These are phyloP conservation scores for Podila verticillata DNA, from an alignment of 192 early-diverging fungal species.

Conservation along the genomic window DNA sequence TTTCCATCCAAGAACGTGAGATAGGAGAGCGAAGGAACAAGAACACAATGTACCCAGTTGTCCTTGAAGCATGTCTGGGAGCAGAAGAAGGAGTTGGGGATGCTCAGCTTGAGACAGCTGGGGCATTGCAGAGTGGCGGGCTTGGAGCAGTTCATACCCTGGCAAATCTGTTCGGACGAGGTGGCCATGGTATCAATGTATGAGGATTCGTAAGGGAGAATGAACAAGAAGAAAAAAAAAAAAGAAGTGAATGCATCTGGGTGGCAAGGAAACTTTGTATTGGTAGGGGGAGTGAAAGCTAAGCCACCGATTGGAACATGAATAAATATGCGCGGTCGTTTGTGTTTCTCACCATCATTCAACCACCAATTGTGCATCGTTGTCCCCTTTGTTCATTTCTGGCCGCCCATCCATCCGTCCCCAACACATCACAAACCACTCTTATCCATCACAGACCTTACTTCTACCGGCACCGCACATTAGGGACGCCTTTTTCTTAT, in stretches of 20 bases:
- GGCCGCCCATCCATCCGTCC: too few species aligned
- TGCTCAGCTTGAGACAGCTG: conserved; percentile 76
- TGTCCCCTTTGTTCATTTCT: too few species aligned
- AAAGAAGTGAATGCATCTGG: conserved; percentile 5
- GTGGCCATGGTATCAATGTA: conserved; percentile 7
- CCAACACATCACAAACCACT: too few species aligned
- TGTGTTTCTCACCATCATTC: not conserved
- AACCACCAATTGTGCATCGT: too few species aligned
- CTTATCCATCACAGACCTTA: too few species aligned
- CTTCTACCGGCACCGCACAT: too few species aligned
- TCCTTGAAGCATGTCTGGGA: conserved; percentile 81
- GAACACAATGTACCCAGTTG: conserved; percentile 64
- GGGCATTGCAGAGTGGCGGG: conserved; percentile 80
- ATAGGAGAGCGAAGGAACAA: too few species aligned
- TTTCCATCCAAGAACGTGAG: too few species aligned
- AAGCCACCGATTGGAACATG: not conserved
- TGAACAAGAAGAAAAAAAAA: not conserved
- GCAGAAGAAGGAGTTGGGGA: conserved; percentile 79
- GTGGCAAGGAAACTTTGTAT: not conserved
- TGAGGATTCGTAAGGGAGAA: not conserved
- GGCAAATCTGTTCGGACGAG: conserved; percentile 43
- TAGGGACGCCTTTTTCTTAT: too few species aligned
- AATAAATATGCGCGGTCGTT: not conserved
- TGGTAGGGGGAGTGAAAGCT: not conserved
- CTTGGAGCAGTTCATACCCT: conserved; percentile 67